Base-by-base conservation (phyloP, 2,329 filamentous ascomycete species). In the Grosmannia clavigera region DNA sequence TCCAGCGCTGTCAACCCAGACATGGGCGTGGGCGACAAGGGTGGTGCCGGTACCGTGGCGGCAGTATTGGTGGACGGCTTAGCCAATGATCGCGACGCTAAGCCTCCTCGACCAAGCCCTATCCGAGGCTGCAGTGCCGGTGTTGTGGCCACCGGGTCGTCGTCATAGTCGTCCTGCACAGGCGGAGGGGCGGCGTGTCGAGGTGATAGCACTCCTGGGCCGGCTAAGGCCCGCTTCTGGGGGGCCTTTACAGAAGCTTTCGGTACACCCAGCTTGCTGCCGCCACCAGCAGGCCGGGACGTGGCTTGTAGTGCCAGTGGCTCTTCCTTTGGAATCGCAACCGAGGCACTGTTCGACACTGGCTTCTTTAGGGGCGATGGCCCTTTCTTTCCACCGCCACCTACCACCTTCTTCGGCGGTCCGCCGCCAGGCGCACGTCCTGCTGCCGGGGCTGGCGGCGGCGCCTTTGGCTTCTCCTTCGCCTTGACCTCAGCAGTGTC, bases 381-480 rank as follows among this genome's bases (percentile, higher is more conserved):
- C n/a, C 68, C 70, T 66, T 82, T 83, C 68, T 81, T 84, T 50
- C 74, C 76, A 40, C 74, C 76, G 43, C 74, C 76, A 29, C 66
- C 66, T 27, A 65, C 63, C 12, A 68, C 35, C 63, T 70, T 72
- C 66, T 78, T 81, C 66, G 77, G 79, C 11, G 74, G 65, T 5
- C 75, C 77, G 12, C 78, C 70, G 9, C 78, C 74, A 75, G 35
- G 29, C 19, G 52, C 43, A 4, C 78, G 79, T 46, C 82, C 80
- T 2, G 61, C 48, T 11, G 53, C 53, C 12, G 85, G 82, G 27
- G 83, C 78, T 43, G 81, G 74, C 2, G 90, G 81, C 10, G 84
- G 82, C 29, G 90, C 82, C 75, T 96, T 96, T 0, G 92, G 92
- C 74, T 95, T 95, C 70, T 91, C 90, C 70, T 94, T 95, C 33